A percentile compares a stretch with the other conserved stretches of the same genome.
Conservation (phyloP, 2,329 filamentous ascomycete genomes). For the Dactylonectria estremocensis region DNA sequence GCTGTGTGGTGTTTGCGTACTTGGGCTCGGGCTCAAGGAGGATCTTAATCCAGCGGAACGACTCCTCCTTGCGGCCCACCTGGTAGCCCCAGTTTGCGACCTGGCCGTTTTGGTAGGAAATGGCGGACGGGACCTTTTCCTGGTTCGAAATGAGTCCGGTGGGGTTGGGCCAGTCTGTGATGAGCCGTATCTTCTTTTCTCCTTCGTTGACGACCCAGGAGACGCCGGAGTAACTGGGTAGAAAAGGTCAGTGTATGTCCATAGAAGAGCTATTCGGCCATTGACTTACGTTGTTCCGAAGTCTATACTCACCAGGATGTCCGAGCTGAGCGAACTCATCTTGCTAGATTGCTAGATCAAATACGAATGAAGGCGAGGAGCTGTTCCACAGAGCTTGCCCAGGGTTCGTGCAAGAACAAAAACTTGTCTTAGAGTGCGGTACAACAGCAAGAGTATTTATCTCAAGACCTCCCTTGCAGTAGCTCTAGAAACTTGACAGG, state of each 20-base stretch:
- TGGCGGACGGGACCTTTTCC: background rate
- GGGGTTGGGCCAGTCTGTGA: conserved; percentile 7
- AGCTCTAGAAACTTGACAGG: too few relatives aligned
- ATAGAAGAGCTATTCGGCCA: too few relatives aligned
- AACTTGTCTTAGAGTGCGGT: too few relatives aligned
- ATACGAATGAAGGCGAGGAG: background rate
- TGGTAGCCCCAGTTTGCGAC: background rate
- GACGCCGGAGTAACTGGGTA: background rate
- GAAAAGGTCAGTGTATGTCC: background rate
- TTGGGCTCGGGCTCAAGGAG: conserved; percentile 4
- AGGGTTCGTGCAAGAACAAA: background rate
- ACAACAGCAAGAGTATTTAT: too few relatives aligned
- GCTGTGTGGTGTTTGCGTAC: background rate
- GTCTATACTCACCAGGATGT: background rate
- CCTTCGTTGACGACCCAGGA: conserved; percentile 2
- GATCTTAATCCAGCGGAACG: background rate
- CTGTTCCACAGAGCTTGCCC: background rate
- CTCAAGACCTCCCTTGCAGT: too few relatives aligned
- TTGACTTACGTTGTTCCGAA: conserved; percentile 6
- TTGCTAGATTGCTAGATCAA: background rate
- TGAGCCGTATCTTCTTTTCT: background rate
- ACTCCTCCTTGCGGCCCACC: background rate
- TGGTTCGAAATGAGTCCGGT: background rate
- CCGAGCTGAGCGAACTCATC: background rate
- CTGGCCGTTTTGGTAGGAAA: background rate